Base-by-base conservation (phyloP, 352 stramenopile genomes). In the Pythium myriotylum region DNA sequence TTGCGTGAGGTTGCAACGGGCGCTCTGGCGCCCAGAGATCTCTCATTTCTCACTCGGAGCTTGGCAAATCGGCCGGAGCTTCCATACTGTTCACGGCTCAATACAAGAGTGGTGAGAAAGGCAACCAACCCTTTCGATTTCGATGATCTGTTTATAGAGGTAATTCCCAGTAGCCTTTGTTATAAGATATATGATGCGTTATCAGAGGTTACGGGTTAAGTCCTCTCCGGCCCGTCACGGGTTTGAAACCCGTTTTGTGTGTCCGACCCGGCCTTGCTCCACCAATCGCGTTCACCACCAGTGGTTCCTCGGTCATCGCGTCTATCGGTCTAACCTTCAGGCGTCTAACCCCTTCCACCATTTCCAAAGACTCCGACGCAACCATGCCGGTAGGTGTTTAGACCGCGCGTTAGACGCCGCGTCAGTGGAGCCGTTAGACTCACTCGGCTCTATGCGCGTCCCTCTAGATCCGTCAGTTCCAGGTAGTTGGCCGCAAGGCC, bases 401-500 rank as follows among this genome's bases (percentile, higher is more conserved):
- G n/a, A n/a, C n/a, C n/a, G n/a, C n/a, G n/a, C n/a, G n/a, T 27
- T 39, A 24, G 9, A 3, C 51, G 20, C 10, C 22, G 0, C 45
- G 13, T 37, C n/a, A 6, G 7, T 51, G 22, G 17, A 37, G 17
- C n/a, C 16, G 32, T 7, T 48, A 20, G 22, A 4, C 10, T 10
- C 40, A 27, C 41, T 59, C 37, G 13, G 39, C 23, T 39, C 40
- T 19, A 59, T 45, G 3, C 4, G 26, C 29, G 7, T 29, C 7
- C 27, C 24, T 50, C 39, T 48, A 92, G 81, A 99, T 99, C 86
- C 94, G 93, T 80, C 97, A 99, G 91, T 99, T 98, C 85, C 97
- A 99, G 88, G 97, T 99, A 55, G 97, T 99, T 85, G 98, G 97
- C 84, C 97, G 98, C 77, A 99, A 99, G 88, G 95, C 94, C 52